Evolutionary conservation across 2,329 filamentous ascomycete genomes (phyloP).

Genomic region (Decorospora gaudefroyi): DNA sequence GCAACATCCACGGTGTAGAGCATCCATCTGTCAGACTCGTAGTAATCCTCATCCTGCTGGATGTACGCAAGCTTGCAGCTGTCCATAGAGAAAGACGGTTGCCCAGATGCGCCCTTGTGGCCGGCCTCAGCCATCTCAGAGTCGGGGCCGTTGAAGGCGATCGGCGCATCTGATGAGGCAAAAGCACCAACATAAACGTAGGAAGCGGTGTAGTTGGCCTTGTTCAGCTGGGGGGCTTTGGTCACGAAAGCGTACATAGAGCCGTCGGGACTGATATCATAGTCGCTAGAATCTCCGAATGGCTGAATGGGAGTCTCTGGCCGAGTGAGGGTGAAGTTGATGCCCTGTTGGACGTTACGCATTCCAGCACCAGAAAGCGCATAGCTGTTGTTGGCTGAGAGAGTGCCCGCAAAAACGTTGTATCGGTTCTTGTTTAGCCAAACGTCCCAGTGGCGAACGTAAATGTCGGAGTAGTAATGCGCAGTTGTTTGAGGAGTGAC

Average conservation of each 20-base stretch:
- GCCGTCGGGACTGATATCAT: conserved; percentile 70
- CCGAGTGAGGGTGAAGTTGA: conserved; percentile 57
- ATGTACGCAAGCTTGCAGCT: conserved; percentile 77
- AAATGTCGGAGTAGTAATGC: conserved; percentile 73
- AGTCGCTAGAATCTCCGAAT: conserved; percentile 77
- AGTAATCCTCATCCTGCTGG: conserved; percentile 65
- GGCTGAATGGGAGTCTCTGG: conserved; percentile 72
- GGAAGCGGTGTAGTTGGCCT: conserved; percentile 77
- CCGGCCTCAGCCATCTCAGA: conserved; percentile 38
- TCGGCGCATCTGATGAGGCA: conserved; percentile 57
- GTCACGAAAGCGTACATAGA: conserved; percentile 68
- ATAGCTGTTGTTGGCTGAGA: conserved; percentile 49
- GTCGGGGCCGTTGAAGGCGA: conserved; percentile 42
- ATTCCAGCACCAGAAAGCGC: conserved; percentile 42
- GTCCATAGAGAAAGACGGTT: conserved; percentile 74
- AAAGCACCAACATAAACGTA: conserved; percentile 77
- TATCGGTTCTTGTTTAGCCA: conserved; percentile 72
- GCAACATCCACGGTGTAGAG: conserved; percentile 43
- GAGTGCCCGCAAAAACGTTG: conserved; percentile 72
- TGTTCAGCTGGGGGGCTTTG: conserved; percentile 72
- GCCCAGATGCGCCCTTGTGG: conserved; percentile 67
- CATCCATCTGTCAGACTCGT: conserved; percentile 79
- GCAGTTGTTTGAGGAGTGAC: conserved; percentile 65
- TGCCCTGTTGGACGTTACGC: conserved; percentile 64
- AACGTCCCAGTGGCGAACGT: conserved; percentile 79